These are phyloP conservation scores for Thraustotheca clavata DNA, from an alignment of 352 stramenopile species.

Conservation along the genomic window DNA sequence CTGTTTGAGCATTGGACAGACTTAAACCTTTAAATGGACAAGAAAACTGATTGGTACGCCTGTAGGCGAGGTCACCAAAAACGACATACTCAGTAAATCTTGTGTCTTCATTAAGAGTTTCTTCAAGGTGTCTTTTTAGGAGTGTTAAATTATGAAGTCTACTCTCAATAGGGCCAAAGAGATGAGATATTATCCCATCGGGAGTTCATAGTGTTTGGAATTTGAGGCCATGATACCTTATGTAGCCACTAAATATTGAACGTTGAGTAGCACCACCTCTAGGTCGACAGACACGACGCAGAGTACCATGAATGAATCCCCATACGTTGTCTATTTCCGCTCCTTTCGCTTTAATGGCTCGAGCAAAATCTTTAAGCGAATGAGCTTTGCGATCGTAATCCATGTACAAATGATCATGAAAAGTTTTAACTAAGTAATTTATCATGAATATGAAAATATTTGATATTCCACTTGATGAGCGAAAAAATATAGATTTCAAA, in stretches of 20 bases:
- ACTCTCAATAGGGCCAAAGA: conserved; percentile 10
- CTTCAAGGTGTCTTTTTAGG: neutral
- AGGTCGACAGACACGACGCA: neutral
- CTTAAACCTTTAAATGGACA: neutral
- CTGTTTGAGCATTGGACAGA: neutral
- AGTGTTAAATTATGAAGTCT: neutral
- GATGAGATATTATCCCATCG: conserved; percentile 13
- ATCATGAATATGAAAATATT: conserved; percentile 13
- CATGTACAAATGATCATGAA: conserved; percentile 1
- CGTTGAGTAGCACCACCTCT: neutral
- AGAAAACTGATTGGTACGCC: neutral
- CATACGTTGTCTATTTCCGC: conserved; percentile 4
- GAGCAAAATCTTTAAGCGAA: neutral
- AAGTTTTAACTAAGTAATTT: neutral
- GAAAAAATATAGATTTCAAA: neutral
- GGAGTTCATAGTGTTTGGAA: conserved; percentile 1
- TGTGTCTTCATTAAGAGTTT: neutral
- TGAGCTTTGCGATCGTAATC: neutral
- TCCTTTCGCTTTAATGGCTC: neutral
- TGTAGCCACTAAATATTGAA: neutral
- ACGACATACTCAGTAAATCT: neutral
- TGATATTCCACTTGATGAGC: neutral
- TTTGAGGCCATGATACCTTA: conserved; percentile 5
- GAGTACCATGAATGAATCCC: conserved; percentile 6
- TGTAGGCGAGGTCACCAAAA: neutral